Base-by-base conservation (phyloP, 1,139 yeast species). In the Candida buenavistaensis region DNA sequence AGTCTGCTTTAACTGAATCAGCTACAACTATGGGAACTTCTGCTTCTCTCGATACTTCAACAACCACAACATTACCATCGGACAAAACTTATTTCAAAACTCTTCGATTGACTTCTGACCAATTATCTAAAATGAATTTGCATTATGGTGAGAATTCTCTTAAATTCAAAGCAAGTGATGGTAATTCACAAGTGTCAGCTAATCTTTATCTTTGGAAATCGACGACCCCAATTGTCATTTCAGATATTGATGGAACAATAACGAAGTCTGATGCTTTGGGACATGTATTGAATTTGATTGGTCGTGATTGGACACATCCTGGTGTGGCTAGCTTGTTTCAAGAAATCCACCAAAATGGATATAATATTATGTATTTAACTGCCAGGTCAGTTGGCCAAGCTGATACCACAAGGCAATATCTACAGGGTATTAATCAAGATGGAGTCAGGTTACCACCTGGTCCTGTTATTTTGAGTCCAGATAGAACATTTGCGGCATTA, bases 241-340 rank as follows among this genome's bases (percentile, higher is more conserved):
- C 97, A 7, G 99, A 94, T 62, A 92, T 94, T 42, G 99, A 94
- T 59, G 99, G 99, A 12, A 94, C 99, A 1, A 94, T 94, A 46
- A 94, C 99, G 17, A 89, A 89, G 57, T 88, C 97, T 0, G 99
- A 94, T 64, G 98, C 98, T 0, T 68, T 94, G 50, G 99, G 99
- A 4, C 99, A 94, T 61, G 94, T 94, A 2, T 68, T 92, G 57
- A 90, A 95, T 23, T 81, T 92, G 77, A 69, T 94, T 32, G 99
- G 99, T 2, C 77, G 89, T 47, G 99, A 94, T 62, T 94, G 98
- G 98, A 94, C 98, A 0, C 99, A 94, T 56, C 78, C 82, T 1
- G 99, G 98, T 15, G 98, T 94, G 27, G 96, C 97, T 2, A 82
- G 81, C 48, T 66, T 94, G 41, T 94, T 90, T 57, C 80, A 80